Evolutionary conservation across 2,329 filamentous ascomycete species (phyloP), one percentile per base, ranked within the genome.

Genomic region (Penicillium digitatum): DNA sequence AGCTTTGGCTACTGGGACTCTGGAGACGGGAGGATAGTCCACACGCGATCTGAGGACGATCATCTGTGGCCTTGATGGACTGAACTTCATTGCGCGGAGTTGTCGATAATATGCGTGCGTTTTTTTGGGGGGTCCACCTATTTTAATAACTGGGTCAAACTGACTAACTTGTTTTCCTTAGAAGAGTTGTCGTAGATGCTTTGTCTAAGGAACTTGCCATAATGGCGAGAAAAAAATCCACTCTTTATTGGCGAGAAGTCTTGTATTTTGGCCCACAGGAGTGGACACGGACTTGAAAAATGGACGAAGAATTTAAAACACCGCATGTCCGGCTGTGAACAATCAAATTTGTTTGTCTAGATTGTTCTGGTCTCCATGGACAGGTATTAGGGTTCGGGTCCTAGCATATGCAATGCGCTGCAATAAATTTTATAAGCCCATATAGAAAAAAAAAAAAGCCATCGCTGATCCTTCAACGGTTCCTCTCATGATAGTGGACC

Each of bases 181-280:
- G 7, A 11, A 72, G 69, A 69, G 75, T 74, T 38, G 75, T 74
- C 5, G 74, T 75, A 14, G 82, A 91, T 71, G 82, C 32, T 83
- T 73, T 92, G 20, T 92, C 87, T 66, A 88, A 93, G 72, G 83
- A 92, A 45, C 88, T 91, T 82, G 89, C 84, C 12, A 80, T 92
- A 57, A 92, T 91, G 88, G 87, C 90, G 16, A 89, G 90, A 80
- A 86, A 85, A 64, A 88, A 88, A 88, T 0, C 87, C 87, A 0
- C 74, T 90, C 60, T 64, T 59, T 8, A 40, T 66, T 31, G 57
- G 54, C 3, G 27, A 42, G 29, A n/a, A 26, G 18, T 20, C 16
- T 18, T 11, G 8, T 46, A 60, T 22, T 47, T 56, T 16, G 12
- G 9, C 9, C 12, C 3, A 47, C 35, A 18, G 31, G n/a, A n/a